Base-by-base conservation (phyloP, 176 grass and related monocot species). In the Carex myosuroides region DNA sequence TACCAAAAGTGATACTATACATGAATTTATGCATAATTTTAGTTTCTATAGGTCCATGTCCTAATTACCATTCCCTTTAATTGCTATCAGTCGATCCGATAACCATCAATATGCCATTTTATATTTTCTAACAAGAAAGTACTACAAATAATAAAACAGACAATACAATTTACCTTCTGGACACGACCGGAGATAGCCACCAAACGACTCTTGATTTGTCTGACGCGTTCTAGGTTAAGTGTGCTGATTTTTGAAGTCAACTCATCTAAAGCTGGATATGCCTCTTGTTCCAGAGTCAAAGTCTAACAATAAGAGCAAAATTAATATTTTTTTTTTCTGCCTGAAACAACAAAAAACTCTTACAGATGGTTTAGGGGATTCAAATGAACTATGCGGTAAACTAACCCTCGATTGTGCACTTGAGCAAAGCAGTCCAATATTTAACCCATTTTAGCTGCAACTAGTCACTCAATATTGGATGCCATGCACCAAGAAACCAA, bases 161-260 rank as follows among this genome's bases (percentile, higher is more conserved):
- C 29, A 55, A 70, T 70, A 70, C 11, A 58, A 62, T 63, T 44
- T 84, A 94, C 95, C 92, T 98, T 98, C 84, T 98, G 95, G 14
- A 98, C 95, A 57, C 92, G 95, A 41, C 95, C 95, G 79, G 92
- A 94, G 69, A 98, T 91, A 60, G 90, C 92, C 75, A 98, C 95
- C 84, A 98, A 87, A 8, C 92, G 90, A 48, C 95, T 94, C 87
- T 98, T 98, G 81, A 98, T 94, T 93, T 98, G 95, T 87, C 95
- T 93, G 76, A 94, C 95, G 20, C 92, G 82, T 84, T 98, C 92
- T 81, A 98, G 92, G 75, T 98, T 98, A 39, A 98, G 77, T 79
- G 95, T 98, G 68, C 95, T 98, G 74, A 98, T 98, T 88, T 98
- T 98, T 52, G 95, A 98, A 90, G 95, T 98, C 68, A 98, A 85